Evolutionary conservation across 176 grass and related monocot species (phyloP).

Genomic region (Oryza longistaminata): DNA sequence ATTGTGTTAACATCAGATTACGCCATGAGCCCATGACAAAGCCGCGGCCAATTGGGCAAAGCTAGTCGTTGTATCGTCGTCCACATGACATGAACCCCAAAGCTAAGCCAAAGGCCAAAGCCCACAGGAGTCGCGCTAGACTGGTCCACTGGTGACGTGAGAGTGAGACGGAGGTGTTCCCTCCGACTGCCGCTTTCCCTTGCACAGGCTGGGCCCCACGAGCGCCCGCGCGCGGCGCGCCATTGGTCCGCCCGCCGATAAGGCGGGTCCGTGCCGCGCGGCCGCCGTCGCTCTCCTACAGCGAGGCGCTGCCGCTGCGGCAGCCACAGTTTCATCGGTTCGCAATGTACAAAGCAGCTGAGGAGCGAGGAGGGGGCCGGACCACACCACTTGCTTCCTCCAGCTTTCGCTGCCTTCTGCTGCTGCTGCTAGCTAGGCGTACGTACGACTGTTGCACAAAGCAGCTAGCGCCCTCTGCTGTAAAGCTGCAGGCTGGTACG

Average conservation of each 20-base stretch:
- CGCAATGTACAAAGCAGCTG: background rate
- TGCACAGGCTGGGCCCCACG: slow-evolving; percentile 5
- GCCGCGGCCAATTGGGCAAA: too few species aligned
- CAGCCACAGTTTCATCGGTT: too few species aligned
- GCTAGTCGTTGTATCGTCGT: background rate
- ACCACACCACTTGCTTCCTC: background rate
- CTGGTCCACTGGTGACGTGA: background rate
- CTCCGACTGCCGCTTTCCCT: background rate
- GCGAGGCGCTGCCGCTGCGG: background rate
- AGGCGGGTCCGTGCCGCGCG: slow-evolving; percentile 7
- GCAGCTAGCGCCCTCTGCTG: background rate
- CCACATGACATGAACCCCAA: background rate
- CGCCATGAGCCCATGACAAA: too few species aligned
- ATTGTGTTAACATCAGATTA: too few species aligned
- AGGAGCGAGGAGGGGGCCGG: background rate
- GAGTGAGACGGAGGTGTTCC: background rate
- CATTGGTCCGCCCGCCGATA: slow-evolving; percentile 42
- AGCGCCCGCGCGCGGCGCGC: background rate
- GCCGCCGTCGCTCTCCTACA: background rate
- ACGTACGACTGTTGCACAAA: too few species aligned
- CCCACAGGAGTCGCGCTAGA: background rate
- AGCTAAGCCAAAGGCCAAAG: background rate
- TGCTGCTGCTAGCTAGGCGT: background rate
- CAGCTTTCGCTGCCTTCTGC: background rate
- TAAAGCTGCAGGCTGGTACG: background rate